Percentiles rank a stretch among this genome's conserved stretches.
Conservation (phyloP, 768 basidiomycete genomes). For the Boletellus ananiceps region DNA sequence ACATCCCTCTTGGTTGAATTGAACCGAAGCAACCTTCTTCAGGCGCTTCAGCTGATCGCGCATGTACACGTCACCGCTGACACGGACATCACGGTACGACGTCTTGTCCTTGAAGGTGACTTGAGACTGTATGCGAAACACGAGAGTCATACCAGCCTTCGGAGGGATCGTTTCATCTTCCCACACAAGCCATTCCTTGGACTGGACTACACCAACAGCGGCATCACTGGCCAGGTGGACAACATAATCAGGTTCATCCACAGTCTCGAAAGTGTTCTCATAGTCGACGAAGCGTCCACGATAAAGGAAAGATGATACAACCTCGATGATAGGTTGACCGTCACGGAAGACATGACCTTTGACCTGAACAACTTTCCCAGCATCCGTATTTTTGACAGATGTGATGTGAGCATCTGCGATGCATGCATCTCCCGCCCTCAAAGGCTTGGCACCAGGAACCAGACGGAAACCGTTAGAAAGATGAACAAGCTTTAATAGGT, state of each 20-base stretch:
- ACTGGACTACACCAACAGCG: slow-evolving; percentile 82
- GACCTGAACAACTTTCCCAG: slow-evolving; percentile 91
- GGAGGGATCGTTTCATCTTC: slow-evolving; percentile 77
- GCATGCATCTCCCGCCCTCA: slow-evolving; percentile 86
- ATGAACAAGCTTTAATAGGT: slow-evolving; percentile 93
- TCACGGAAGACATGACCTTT: slow-evolving; percentile 78
- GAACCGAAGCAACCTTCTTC: slow-evolving; percentile 83
- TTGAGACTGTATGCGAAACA: slow-evolving; percentile 86
- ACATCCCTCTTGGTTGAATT: slow-evolving; percentile 81
- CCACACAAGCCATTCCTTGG: slow-evolving; percentile 99
- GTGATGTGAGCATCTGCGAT: slow-evolving; percentile 83
- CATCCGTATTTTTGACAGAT: slow-evolving; percentile 85
- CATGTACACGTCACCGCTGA: slow-evolving; percentile 81
- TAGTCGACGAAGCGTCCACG: slow-evolving; percentile 93
- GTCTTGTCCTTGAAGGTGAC: slow-evolving; percentile 90
- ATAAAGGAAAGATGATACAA: slow-evolving; percentile 93
- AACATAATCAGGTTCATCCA: slow-evolving; percentile 84
- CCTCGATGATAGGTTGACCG: slow-evolving; percentile 82
- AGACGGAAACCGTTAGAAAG: slow-evolving; percentile 95
- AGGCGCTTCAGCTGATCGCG: slow-evolving; percentile 85
- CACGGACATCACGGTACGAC: slow-evolving; percentile 74
- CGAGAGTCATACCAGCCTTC: slow-evolving; percentile 72
- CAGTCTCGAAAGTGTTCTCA: slow-evolving; percentile 92
- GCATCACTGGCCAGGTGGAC: slow-evolving; percentile 74
- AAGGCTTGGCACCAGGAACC: slow-evolving; percentile 68